Conservation (phyloP, 257 asterid genomes). For the Eucommia ulmoides region DNA sequence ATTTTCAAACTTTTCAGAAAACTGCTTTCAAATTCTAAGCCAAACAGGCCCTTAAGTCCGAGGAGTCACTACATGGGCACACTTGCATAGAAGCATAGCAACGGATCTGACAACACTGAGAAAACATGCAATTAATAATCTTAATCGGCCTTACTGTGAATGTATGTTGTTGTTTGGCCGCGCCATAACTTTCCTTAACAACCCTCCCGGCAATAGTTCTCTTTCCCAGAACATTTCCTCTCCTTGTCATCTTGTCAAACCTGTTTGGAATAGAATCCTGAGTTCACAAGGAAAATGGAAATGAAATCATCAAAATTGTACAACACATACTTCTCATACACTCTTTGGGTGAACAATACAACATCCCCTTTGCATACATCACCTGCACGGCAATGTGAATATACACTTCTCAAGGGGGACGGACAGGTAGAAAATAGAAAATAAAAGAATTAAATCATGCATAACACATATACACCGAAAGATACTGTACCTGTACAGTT, state of each 20-base stretch:
- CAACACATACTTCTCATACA: slow-evolving; percentile 28
- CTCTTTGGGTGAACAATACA: slow-evolving; percentile 65
- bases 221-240: slow-evolving; percentile 28
- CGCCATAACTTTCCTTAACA: slow-evolving; percentile 71
- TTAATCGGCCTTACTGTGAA: slow-evolving; percentile 53
- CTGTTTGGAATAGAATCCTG: slow-evolving; percentile 19
- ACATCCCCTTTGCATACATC: slow-evolving; percentile 80
- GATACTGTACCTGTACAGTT: slow-evolving; percentile 54
- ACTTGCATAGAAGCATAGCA: too few species aligned
- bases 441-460: too few species aligned
- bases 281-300: neutral
- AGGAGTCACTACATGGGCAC: too few species aligned
- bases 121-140: neutral
- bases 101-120: too few species aligned
- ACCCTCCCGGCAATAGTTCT: slow-evolving; percentile 66
- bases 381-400: slow-evolving; percentile 50
- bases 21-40: too few species aligned
- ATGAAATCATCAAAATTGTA: neutral
- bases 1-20: too few species aligned
- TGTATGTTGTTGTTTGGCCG: slow-evolving; percentile 76
- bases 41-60: too few species aligned
- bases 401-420: too few species aligned
- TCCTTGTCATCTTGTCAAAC: slow-evolving; percentile 33
- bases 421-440: too few species aligned
- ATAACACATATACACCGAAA: too few species aligned